Conservation (phyloP, 192 early-diverging fungal species). For the Irineochytrium annulatum region DNA sequence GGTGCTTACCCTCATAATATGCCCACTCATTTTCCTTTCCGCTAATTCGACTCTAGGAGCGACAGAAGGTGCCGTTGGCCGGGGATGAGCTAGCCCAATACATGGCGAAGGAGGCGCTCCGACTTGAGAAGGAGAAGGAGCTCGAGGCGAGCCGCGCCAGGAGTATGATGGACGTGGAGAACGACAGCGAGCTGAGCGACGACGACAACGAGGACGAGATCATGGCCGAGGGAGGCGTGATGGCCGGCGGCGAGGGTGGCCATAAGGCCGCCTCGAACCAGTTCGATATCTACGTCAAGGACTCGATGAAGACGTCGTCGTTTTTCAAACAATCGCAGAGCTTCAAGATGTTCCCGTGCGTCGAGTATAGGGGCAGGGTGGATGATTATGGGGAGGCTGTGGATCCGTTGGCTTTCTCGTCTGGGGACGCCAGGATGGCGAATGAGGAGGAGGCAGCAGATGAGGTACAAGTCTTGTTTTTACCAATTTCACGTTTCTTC, state of each 20-base stretch:
- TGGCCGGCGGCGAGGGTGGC: not conserved
- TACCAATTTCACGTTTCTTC: not conserved
- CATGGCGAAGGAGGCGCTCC: slow-evolving; percentile 52
- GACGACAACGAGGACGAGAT: slow-evolving; percentile 47
- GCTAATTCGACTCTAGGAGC: too few species aligned
- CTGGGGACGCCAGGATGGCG: slow-evolving; percentile 4
- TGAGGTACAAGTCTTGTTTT: slow-evolving; percentile 22
- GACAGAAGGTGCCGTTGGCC: slow-evolving; percentile 66
- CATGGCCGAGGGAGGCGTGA: slow-evolving; percentile 24
- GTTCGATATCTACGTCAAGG: slow-evolving; percentile 83
- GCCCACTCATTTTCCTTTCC: too few species aligned
- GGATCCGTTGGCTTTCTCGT: slow-evolving; percentile 49
- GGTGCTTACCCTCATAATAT: too few species aligned
- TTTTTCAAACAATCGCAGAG: slow-evolving; percentile 79
- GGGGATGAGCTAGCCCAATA: slow-evolving; percentile 79
- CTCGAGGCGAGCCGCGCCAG: slow-evolving; percentile 45
- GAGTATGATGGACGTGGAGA: slow-evolving; percentile 65
- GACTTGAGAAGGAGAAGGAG: slow-evolving; percentile 74
- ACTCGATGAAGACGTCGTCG: slow-evolving; percentile 64
- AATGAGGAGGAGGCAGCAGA: slow-evolving; percentile 35
- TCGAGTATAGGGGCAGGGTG: slow-evolving; percentile 73
- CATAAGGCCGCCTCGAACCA: slow-evolving; percentile 44
- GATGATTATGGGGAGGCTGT: slow-evolving; percentile 93
- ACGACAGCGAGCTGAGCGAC: slow-evolving; percentile 62
- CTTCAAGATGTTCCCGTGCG: slow-evolving; percentile 77